Base-by-base conservation (phyloP, 768 basidiomycete species). In the Boletus huronensis region DNA sequence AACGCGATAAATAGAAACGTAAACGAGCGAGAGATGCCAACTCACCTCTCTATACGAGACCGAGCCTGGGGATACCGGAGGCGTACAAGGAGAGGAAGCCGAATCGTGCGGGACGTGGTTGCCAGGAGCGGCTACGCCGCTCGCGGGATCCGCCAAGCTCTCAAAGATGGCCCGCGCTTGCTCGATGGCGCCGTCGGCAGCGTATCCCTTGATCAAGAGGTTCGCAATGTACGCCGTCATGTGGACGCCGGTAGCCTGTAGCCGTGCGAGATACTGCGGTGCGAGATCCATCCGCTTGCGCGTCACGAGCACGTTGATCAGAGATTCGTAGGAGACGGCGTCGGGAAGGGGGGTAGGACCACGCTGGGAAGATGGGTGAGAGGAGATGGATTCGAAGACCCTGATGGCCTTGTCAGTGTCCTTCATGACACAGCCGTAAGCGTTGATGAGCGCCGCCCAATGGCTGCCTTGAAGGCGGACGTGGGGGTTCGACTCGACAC, bases 201-300 rank as follows among this genome's bases (percentile, higher is more conserved):
- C 79, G 62, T 84, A 81, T 3, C 82, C 86, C 63, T 81, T 78
- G 66, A 83, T 78, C 50, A 73, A 36, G 32, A 67, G 31, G 74
- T 98, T 98, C 26, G 88, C 89, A 59, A 98, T 90, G 71, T 99
- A 99, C 6, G 96, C 94, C 2, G 95, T 98, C 83, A 93, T 87
- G 63, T 89, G 88, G 8, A 94, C 82, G 31, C 83, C 83, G 6
- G 79, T 75, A 1, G 71, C 61, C 23, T 72, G 74, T 75, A 98
- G 83, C 53, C 82, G 81, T 31, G 73, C 67, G 34, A 88, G 69
- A 66, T 91, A 93, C 17, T 72, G 62, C 0, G 85, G 84, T 25
- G 94, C 79, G 43, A 94, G 81, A 59, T 94, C 93, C 49, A 87
- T 77, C 16, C 87, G 84, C 34, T 85, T 86, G 67, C 87, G 83